A percentile compares a stretch with the other conserved stretches of the same genome.
phyloP scores from a whole-genome alignment of 2,329 filamentous ascomycete species.

The Aspergillus fischeri region DNA sequence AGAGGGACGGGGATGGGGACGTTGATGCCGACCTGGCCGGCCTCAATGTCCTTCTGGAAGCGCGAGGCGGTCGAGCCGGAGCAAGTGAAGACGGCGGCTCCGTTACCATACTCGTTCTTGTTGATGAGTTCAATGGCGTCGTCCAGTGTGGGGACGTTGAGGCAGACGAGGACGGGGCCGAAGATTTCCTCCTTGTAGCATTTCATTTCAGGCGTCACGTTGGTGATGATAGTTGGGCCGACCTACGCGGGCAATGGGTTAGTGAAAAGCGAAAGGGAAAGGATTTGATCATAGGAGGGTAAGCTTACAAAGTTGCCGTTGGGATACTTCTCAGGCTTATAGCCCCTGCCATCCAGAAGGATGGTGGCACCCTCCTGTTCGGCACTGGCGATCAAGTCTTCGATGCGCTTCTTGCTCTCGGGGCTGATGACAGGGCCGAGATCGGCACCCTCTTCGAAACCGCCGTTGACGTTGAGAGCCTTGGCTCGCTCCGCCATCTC shows the following conservation, averaged over 20 bases:
- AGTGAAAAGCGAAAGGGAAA: neutral
- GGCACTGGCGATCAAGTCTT: conserved; percentile 57
- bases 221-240: conserved; percentile 62
- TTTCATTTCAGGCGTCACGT: conserved; percentile 62
- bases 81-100: conserved; percentile 62
- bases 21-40: conserved; percentile 64
- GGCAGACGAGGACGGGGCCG: conserved; percentile 61
- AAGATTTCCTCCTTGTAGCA: conserved; percentile 67
- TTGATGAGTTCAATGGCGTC: conserved; percentile 63
- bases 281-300: neutral
- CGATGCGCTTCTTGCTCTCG: conserved; percentile 60
- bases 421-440: conserved; percentile 63
- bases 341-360: conserved; percentile 58
- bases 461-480: conserved; percentile 56
- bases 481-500: conserved; percentile 62
- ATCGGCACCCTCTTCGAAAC: conserved; percentile 60
- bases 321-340: conserved; percentile 60
- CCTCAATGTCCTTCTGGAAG: conserved; percentile 64
- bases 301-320: conserved; percentile 61
- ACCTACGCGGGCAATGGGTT: conserved; percentile 37
- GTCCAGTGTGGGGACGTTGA: conserved; percentile 57
- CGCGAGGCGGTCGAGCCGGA: conserved; percentile 57
- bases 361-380: conserved; percentile 63
- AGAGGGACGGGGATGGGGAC: conserved; percentile 61
- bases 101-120: conserved; percentile 64